Percentiles rank a stretch among this genome's conserved stretches.
These are phyloP conservation scores for Terana coerulea DNA, from an alignment of 768 basidiomycete species.

Conservation along the genomic window DNA sequence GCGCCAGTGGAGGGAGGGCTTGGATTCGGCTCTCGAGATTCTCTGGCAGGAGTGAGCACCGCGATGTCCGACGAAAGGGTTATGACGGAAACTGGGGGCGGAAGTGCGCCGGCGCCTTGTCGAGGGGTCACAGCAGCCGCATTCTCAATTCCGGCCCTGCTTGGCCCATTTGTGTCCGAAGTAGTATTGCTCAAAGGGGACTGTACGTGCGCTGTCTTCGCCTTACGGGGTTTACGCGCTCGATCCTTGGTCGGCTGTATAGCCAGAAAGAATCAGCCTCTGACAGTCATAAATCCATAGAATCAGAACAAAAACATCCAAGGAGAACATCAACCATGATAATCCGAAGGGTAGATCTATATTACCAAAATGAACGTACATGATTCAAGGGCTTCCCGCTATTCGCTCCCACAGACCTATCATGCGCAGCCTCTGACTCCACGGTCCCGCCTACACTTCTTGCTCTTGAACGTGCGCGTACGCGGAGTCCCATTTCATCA, in stretches of 20 bases:
- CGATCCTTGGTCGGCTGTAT: conserved; percentile 71
- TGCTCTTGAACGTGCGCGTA: conserved; percentile 29
- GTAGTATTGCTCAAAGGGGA: conserved; percentile 3
- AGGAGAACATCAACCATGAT: conserved; percentile 10
- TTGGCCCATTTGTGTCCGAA: conserved; percentile 8
- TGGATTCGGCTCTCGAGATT: not conserved
- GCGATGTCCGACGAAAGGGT: not conserved
- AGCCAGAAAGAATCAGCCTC: conserved; percentile 18
- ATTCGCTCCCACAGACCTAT: conserved; percentile 1
- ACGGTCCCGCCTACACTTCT: conserved; percentile 25
- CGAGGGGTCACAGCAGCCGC: no score
- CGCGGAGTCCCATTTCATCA: conserved; percentile 37
- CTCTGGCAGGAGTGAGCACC: not conserved
- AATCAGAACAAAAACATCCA: conserved; percentile 24
- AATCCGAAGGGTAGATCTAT: conserved; percentile 26
- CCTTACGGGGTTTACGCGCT: conserved; percentile 63
- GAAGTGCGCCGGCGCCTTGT: no score
- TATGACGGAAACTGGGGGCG: no score
- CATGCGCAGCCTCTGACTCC: conserved; percentile 21
- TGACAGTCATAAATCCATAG: conserved; percentile 6
- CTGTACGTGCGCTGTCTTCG: conserved; percentile 22
- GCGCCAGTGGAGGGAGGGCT: conserved; percentile 8
- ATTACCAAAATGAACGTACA: conserved; percentile 81
- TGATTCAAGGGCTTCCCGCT: conserved; percentile 68
- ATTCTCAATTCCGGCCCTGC: not conserved